Conservation (phyloP, 1,139 yeast genomes). For the Geotrichum phurueaensis region DNA sequence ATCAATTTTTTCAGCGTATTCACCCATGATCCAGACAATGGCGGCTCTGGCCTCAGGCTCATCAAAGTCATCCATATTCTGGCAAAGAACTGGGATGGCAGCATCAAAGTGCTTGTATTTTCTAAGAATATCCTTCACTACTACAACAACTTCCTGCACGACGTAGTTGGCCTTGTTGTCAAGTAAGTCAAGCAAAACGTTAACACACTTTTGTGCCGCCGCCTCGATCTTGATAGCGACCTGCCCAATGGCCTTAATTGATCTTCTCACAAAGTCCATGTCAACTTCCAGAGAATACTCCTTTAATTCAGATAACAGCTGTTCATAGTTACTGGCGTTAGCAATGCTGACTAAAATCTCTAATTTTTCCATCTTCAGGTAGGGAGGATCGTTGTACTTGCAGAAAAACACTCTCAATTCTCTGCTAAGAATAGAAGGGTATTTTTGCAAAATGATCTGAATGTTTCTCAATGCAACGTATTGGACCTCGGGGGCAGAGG, state of each 20-base stretch:
- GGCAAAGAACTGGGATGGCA: slow-evolving; percentile 63
- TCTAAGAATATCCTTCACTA: slow-evolving; percentile 70
- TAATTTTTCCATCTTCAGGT: slow-evolving; percentile 84
- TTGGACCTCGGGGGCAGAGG: slow-evolving; percentile 90
- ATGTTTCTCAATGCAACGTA: slow-evolving; percentile 91
- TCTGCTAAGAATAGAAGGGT: slow-evolving; percentile 69
- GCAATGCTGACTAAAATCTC: slow-evolving; percentile 87
- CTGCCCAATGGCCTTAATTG: slow-evolving; percentile 81
- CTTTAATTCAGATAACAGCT: slow-evolving; percentile 74
- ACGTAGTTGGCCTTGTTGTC: slow-evolving; percentile 74
- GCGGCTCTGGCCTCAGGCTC: slow-evolving; percentile 63
- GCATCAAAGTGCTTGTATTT: slow-evolving; percentile 62
- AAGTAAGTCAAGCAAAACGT: slow-evolving; percentile 64
- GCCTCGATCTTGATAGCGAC: slow-evolving; percentile 73
- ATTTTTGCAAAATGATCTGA: slow-evolving; percentile 80
- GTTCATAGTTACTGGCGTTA: slow-evolving; percentile 58
- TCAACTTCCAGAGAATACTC: slow-evolving; percentile 95
- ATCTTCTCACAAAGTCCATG: slow-evolving; percentile 74
- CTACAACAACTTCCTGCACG: slow-evolving; percentile 73
- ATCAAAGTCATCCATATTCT: slow-evolving; percentile 52
- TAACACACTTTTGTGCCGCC: slow-evolving; percentile 63
- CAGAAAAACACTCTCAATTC: slow-evolving; percentile 89
- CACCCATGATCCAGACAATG: slow-evolving; percentile 87
- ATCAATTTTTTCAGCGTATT: slow-evolving; percentile 72
- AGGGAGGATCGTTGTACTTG: slow-evolving; percentile 90